phyloP scores from a whole-genome alignment of 1,139 yeast species.

The Protomyces gravidus region DNA sequence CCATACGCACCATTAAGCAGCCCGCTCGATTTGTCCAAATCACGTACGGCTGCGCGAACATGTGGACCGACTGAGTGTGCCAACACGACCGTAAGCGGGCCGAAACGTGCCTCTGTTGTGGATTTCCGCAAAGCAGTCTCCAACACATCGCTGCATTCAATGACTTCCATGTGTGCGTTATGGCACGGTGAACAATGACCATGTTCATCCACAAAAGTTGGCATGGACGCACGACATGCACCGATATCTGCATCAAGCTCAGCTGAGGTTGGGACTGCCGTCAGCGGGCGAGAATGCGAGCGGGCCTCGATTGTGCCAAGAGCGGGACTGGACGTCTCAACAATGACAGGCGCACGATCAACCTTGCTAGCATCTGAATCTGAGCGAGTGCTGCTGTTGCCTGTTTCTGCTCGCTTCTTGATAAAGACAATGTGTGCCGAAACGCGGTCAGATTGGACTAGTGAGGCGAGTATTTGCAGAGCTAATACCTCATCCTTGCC shows the following conservation, averaged over 20 bases:
- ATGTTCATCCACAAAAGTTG: neutral
- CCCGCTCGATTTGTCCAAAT: neutral
- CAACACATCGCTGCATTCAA: neutral
- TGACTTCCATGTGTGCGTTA: neutral
- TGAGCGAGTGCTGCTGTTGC: neutral
- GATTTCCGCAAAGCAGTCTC: slow-evolving; percentile 1
- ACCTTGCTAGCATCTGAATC: neutral
- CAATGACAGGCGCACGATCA: neutral
- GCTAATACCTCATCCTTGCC: slow-evolving; percentile 29
- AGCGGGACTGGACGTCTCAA: neutral
- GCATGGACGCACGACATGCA: slow-evolving; percentile 3
- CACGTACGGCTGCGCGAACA: neutral
- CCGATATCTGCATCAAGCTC: slow-evolving; percentile 8
- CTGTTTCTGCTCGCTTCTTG: neutral
- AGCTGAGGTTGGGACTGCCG: neutral
- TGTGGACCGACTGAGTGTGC: neutral
- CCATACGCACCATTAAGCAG: neutral
- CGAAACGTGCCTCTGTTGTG: neutral
- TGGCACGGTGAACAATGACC: neutral
- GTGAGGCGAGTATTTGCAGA: slow-evolving; percentile 19
- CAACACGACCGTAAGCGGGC: neutral
- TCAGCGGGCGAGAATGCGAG: slow-evolving; percentile 4
- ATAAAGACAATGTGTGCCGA: slow-evolving; percentile 28
- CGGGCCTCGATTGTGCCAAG: neutral
- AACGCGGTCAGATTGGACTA: slow-evolving; percentile 16